Evolutionary conservation across 345 rosid species (phyloP).

Genomic region (Euphorbia tirucalli): DNA sequence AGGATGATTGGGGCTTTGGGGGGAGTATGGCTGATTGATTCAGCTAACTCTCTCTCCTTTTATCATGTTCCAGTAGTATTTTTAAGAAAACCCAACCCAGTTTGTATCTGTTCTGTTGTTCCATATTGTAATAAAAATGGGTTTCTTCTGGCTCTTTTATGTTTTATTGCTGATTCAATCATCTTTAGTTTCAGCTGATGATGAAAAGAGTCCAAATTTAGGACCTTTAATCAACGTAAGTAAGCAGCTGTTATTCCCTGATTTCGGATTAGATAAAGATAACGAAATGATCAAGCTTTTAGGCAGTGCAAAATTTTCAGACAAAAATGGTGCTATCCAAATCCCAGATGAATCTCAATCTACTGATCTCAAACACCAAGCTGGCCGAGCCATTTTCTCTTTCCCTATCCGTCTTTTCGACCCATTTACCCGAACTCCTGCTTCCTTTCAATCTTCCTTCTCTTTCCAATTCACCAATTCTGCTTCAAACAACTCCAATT

Average conservation of each 20-base stretch:
- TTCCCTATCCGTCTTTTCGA: conserved; percentile 43
- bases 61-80: too few species aligned
- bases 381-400: conserved; percentile 46
- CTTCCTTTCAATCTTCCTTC: conserved; percentile 42
- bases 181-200: conserved; percentile 10
- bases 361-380: conserved; percentile 39
- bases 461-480: conserved; percentile 42
- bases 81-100: too few species aligned
- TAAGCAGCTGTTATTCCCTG: conserved; percentile 42
- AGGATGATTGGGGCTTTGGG: background rate
- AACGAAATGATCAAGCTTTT: conserved; percentile 34
- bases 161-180: background rate
- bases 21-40: background rate
- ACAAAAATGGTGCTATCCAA: conserved; percentile 29
- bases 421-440: conserved; percentile 31
- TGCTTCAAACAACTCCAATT: background rate
- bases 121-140: too few species aligned
- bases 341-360: conserved; percentile 39
- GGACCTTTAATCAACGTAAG: conserved; percentile 35
- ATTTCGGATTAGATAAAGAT: conserved; percentile 31
- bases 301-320: conserved; percentile 39
- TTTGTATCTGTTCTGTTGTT: background rate
- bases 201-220: background rate
- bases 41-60: background rate
- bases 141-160: background rate